Conservation (phyloP, 768 basidiomycete species). For the Psilocybe azurescens region DNA sequence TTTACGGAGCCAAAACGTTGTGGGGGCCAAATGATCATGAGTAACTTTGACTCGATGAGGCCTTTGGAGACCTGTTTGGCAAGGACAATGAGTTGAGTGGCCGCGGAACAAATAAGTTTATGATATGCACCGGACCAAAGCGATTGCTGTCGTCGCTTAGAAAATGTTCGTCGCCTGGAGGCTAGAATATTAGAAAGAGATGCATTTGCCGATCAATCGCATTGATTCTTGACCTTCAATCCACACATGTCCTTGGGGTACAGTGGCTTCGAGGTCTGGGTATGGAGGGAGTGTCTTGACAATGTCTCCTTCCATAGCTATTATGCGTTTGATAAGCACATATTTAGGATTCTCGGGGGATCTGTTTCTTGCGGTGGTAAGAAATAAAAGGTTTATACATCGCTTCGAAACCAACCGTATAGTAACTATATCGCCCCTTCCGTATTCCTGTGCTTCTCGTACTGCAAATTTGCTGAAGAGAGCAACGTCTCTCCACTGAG, state of each 20-base stretch:
- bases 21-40: constrained; percentile 57
- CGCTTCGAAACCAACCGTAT: constrained; percentile 47
- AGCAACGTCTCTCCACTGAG: constrained; percentile 62
- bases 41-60: constrained; percentile 55
- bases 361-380: constrained; percentile 35
- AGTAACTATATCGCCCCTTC: constrained; percentile 69
- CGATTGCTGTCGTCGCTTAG: constrained; percentile 74
- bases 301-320: constrained; percentile 65
- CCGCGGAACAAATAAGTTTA: neutral
- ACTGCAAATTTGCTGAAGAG: constrained; percentile 62
- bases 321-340: constrained; percentile 67
- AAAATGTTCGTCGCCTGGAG: constrained; percentile 69
- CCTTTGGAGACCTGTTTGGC: constrained; percentile 46
- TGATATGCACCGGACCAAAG: constrained; percentile 65
- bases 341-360: constrained; percentile 61
- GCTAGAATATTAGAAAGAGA: neutral
- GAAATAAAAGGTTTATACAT: neutral
- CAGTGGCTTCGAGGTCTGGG: constrained; percentile 52
- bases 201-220: neutral
- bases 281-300: constrained; percentile 76
- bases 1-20: constrained; percentile 44
- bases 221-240: constrained; percentile 60
- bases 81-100: neutral
- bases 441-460: constrained; percentile 37
- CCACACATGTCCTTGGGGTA: constrained; percentile 75